These are phyloP conservation scores for Malassezia psittaci DNA, from an alignment of 1,284 basidiomycete species.

Conservation along the genomic window DNA sequence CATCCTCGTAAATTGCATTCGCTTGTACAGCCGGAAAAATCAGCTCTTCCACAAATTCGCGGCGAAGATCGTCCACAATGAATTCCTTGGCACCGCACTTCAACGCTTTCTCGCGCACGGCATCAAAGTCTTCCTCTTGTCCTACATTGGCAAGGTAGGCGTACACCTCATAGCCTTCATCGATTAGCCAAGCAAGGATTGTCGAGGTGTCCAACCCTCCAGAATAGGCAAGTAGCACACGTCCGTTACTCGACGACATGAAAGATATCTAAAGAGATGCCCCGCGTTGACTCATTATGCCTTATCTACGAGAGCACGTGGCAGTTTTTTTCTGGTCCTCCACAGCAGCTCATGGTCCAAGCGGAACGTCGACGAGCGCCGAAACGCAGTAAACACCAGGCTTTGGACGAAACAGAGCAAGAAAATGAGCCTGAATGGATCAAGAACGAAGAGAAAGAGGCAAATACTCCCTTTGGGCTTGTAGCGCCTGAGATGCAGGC, in stretches of 20 bases:
- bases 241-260: conserved; percentile 54
- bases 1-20: conserved; percentile 98
- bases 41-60: conserved; percentile 89
- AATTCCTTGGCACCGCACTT: conserved; percentile 90
- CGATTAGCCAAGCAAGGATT: conserved; percentile 56
- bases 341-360: conserved; percentile 5
- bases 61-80: conserved; percentile 82
- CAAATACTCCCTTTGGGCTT: conserved; percentile 15
- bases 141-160: conserved; percentile 99
- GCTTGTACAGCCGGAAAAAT: conserved; percentile 95
- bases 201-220: conserved; percentile 60
- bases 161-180: conserved; percentile 91
- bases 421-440: conserved; percentile 6
- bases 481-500: conserved; percentile 13
- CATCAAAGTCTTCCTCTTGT: conserved; percentile 95
- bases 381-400: conserved; percentile 6
- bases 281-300: background rate
- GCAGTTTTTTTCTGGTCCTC: background rate
- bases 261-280: background rate
- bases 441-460: conserved; percentile 3
- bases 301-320: conserved; percentile 7
- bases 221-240: conserved; percentile 89
- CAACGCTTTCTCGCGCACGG: conserved; percentile 81
- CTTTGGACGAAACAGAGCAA: background rate
- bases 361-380: conserved; percentile 14